These are phyloP conservation scores for Penicillium sp. DNA, from an alignment of 2,329 filamentous ascomycete genomes.

Conservation along the genomic window DNA sequence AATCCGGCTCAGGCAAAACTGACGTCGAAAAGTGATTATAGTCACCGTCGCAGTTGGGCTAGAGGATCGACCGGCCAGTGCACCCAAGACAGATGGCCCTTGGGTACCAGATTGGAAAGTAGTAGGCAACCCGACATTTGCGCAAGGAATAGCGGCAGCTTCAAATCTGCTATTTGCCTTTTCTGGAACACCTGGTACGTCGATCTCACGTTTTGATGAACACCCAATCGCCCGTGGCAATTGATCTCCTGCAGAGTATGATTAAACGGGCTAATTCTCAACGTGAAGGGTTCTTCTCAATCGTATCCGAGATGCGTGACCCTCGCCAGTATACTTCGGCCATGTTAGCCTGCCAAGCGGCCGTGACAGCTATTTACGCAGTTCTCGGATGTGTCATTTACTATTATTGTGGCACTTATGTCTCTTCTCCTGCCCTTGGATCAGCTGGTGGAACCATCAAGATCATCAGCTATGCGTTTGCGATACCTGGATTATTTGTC, in stretches of 20 bases:
- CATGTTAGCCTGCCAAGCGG: not conserved
- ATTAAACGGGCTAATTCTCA: not conserved
- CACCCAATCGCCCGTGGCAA: no score
- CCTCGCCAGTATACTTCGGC: constrained; percentile 29
- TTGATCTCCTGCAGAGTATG: no score
- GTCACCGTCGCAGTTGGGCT: constrained; percentile 32
- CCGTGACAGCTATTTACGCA: not conserved
- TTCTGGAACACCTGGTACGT: constrained; percentile 18
- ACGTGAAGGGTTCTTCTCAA: constrained; percentile 30
- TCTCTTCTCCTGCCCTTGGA: not conserved
- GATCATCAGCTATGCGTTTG: not conserved
- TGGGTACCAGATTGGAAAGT: constrained; percentile 32
- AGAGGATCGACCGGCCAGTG: constrained; percentile 37
- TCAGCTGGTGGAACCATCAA: not conserved
- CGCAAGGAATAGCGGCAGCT: constrained; percentile 23
- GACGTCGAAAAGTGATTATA: constrained; percentile 23
- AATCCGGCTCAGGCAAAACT: no score
- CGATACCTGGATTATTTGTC: not conserved
- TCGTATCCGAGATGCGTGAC: constrained; percentile 40
- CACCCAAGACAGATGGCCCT: constrained; percentile 27
- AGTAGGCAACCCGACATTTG: constrained; percentile 22
- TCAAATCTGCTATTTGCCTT: constrained; percentile 25
- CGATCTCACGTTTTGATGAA: no score
- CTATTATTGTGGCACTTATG: not conserved
- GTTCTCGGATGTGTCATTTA: not conserved